phyloP scores from a whole-genome alignment of 306 rosid genomes.

The Fragaria iinumae region DNA sequence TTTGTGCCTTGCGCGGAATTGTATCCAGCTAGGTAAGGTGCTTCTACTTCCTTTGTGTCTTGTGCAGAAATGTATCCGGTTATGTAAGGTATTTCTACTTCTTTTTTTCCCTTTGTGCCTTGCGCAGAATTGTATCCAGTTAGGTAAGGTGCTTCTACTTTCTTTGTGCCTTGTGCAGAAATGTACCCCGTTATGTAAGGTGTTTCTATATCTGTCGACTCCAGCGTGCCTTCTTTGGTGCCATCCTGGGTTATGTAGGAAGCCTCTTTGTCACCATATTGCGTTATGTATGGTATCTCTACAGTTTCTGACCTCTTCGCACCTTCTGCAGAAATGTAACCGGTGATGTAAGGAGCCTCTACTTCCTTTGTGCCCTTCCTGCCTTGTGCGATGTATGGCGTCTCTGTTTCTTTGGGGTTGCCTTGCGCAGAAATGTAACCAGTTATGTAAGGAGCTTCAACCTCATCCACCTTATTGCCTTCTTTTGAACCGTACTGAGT shows the following conservation, averaged over 20 bases:
- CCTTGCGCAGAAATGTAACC: background rate
- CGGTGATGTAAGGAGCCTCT: background rate
- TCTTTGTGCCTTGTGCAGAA: background rate
- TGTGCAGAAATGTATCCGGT: too few species aligned
- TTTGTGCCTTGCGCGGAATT: too few species aligned
- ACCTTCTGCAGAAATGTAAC: background rate
- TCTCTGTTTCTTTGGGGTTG: background rate
- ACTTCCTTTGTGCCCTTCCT: background rate
- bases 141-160: background rate
- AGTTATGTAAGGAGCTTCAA: background rate
- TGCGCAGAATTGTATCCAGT: background rate
- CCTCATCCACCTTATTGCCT: background rate
- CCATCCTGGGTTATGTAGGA: too few species aligned
- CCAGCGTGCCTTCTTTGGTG: too few species aligned
- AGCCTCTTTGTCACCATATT: too few species aligned
- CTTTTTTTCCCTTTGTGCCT: background rate
- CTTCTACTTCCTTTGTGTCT: too few species aligned
- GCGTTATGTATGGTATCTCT: background rate
- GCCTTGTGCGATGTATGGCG: background rate
- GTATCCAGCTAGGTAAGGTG: too few species aligned
- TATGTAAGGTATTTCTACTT: too few species aligned
- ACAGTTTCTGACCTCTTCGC: background rate
- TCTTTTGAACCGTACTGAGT: background rate
- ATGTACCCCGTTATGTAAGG: background rate
- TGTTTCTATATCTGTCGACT: background rate